Evolutionary conservation across 164 flowering plant species (phyloP), one percentile per base, ranked within the genome.

Genomic region (Chimonanthus praecox): DNA sequence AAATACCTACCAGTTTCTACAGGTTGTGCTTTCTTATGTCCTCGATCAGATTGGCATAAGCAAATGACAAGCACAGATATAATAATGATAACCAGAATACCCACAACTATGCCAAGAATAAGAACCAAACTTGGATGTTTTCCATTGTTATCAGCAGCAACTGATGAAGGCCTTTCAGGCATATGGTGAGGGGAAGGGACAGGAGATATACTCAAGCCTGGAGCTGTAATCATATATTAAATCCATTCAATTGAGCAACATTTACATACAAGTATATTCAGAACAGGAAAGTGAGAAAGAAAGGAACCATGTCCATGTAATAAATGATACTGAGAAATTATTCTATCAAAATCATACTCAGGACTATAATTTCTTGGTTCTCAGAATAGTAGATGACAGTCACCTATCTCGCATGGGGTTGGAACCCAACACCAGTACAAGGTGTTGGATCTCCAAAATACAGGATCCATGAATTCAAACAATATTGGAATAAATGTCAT

Each of bases 41-140:
- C 75, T 69, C 69, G 75, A 62, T 77, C 74, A 60, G 81, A 78
- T 54, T 82, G 71, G 76, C 85, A 85, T 62, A 77, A 83, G 79
- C 83, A 89, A 72, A 89, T 67, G 45, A 88, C 77, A 60, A 87
- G 73, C 81, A 88, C 65, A n/a, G 78, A 76, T 60, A 87, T 48
- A 62, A 88, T 64, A 68, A 82, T 77, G 74, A 88, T 73, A 6
- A 88, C 74, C 74, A 88, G 77, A 50, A 91, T 48, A 49, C 87
- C 87, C 76, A 80, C 88, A 74, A 84, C 85, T 78, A 92, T 82
- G 46, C 89, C 87, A 78, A 91, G 75, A 71, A 89, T 75, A 69
- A 92, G 82, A 82, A 81, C 58, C 72, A 87, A 77, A 73, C 71
- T 82, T 58, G 88, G 76, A 71, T 80, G 88, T 54, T 77, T 83